Evolutionary conservation across 768 basidiomycete genomes (phyloP).

Genomic region (Porpolomopsis calyptriformis): DNA sequence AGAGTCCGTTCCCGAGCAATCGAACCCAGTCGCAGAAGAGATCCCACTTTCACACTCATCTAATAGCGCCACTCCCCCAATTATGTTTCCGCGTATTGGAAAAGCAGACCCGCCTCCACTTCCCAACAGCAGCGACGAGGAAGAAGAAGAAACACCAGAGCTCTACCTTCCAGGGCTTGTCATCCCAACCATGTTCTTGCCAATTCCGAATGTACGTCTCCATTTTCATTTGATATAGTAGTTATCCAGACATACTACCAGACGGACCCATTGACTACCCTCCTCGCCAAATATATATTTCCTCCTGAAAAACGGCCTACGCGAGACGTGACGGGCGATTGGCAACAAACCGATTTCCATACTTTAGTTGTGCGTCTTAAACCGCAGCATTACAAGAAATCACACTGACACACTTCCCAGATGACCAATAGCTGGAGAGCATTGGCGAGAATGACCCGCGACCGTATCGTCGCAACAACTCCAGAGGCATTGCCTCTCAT

Average conservation of each 20-base stretch:
- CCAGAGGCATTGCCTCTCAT: slow-evolving; percentile 58
- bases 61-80: slow-evolving; percentile 14
- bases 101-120: slow-evolving; percentile 49
- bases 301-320: slow-evolving; percentile 64
- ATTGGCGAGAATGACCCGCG: slow-evolving; percentile 74
- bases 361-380: slow-evolving; percentile 61
- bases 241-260: slow-evolving; percentile 44
- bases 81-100: slow-evolving; percentile 33
- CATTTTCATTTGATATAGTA: slow-evolving; percentile 51
- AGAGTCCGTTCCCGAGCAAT: slow-evolving; percentile 23
- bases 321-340: slow-evolving; percentile 67
- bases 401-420: slow-evolving; percentile 28
- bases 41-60: slow-evolving; percentile 19
- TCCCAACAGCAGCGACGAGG: slow-evolving; percentile 28
- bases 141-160: slow-evolving; percentile 44
- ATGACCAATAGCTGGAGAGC: slow-evolving; percentile 87
- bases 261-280: slow-evolving; percentile 76
- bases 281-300: slow-evolving; percentile 75
- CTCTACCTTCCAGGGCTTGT: slow-evolving; percentile 61
- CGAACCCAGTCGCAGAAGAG: slow-evolving; percentile 31
- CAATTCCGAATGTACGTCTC: slow-evolving; percentile 79
- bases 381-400: slow-evolving; percentile 3
- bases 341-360: slow-evolving; percentile 62
- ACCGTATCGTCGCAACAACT: slow-evolving; percentile 58
- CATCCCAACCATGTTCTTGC: slow-evolving; percentile 71